These are phyloP conservation scores for Fermentozyma sake DNA, from an alignment of 1,139 yeast genomes.

Conservation along the genomic window DNA sequence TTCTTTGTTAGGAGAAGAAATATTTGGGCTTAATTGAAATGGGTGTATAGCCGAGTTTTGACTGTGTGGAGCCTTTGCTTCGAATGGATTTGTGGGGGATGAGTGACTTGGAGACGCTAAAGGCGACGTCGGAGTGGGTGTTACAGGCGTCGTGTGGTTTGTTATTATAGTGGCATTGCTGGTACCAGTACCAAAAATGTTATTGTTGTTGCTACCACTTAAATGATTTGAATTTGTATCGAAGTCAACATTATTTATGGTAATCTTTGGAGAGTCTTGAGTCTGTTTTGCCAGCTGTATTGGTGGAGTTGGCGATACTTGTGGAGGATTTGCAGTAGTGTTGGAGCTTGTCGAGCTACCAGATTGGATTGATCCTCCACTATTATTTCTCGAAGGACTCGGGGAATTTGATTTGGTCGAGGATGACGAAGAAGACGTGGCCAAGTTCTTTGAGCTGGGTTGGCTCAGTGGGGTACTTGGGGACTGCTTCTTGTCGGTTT, in stretches of 20 bases:
- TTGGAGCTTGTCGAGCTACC: conserved; percentile 14
- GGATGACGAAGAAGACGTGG: conserved; percentile 13
- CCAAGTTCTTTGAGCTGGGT: conserved; percentile 4
- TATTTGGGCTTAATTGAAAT: conserved; percentile 36
- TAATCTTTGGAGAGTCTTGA: conserved; percentile 25
- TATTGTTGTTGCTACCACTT: conserved; percentile 16
- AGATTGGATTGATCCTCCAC: conserved; percentile 27
- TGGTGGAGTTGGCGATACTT: conserved; percentile 9
- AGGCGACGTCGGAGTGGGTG: conserved; percentile 34
- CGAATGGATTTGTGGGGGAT: conserved; percentile 11
- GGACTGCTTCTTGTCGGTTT: conserved; percentile 11
- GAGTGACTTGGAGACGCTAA: conserved; percentile 9
- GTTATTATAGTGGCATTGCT: conserved; percentile 16
- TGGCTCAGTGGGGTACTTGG: conserved; percentile 8
- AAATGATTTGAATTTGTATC: conserved; percentile 5
- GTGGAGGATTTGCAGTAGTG: conserved; percentile 12
- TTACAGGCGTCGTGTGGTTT: conserved; percentile 20
- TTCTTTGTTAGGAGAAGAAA: conserved; percentile 42
- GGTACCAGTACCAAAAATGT: conserved; percentile 14
- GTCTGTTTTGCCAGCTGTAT: conserved; percentile 11
- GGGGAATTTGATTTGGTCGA: conserved; percentile 31
- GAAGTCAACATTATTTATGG: conserved; percentile 17
- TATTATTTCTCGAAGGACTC: conserved; percentile 31
- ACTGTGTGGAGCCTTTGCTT: conserved; percentile 18
- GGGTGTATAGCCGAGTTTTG: conserved; percentile 27